Evolutionary conservation across 768 basidiomycete species (phyloP).

Genomic region (Suillus sp.): DNA sequence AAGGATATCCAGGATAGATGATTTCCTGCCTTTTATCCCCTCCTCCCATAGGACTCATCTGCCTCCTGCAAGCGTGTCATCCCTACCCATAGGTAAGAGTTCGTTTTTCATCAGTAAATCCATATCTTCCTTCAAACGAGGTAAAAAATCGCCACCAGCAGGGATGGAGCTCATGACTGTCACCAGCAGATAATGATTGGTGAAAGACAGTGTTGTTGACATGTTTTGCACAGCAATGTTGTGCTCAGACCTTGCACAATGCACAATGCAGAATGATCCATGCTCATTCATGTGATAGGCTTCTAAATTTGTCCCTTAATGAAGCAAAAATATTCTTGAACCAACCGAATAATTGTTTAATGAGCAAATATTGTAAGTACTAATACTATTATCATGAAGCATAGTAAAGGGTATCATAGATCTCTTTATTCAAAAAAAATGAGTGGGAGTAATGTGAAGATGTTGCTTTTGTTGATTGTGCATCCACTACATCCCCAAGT

Average conservation of each 20-base stretch:
- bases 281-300: too few relatives aligned
- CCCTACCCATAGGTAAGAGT: too few relatives aligned
- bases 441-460: constrained; percentile 22
- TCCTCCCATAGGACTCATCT: background rate
- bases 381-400: background rate
- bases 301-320: too few relatives aligned
- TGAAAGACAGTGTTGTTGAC: background rate
- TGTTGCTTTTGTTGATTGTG: constrained; percentile 24
- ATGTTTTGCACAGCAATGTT: too few relatives aligned
- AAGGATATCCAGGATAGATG: background rate
- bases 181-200: background rate
- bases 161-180: background rate
- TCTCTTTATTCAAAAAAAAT: constrained; percentile 37
- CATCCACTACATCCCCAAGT: constrained; percentile 29
- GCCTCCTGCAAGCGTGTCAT: background rate
- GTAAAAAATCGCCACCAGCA: background rate
- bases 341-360: too few relatives aligned
- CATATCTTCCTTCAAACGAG: background rate
- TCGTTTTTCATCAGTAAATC: background rate
- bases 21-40: background rate
- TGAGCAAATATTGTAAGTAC: too few relatives aligned
- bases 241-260: too few relatives aligned
- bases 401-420: constrained; percentile 15
- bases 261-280: too few relatives aligned
- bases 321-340: too few relatives aligned